Percentiles rank a stretch among this genome's conserved stretches.
These are phyloP conservation scores for Fomitopsis palustris DNA, from an alignment of 1,284 basidiomycete species.

Conservation along the genomic window DNA sequence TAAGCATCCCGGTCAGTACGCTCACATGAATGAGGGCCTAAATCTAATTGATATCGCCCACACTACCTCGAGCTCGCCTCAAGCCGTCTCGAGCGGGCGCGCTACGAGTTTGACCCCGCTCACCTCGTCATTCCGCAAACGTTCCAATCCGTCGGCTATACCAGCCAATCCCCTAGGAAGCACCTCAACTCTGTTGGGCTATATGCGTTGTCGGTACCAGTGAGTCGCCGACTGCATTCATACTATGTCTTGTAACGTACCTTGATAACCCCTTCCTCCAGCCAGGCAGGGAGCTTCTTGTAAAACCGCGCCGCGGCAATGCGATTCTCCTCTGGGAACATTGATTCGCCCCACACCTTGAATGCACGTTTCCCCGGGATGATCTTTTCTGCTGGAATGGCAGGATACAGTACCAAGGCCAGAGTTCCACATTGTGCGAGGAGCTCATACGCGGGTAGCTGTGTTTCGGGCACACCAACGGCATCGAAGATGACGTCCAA, in stretches of 20 bases:
- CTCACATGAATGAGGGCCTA: too few relatives aligned
- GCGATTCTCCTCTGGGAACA: constrained; percentile 6
- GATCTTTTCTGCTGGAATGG: background rate
- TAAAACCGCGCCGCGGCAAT: constrained; percentile 6
- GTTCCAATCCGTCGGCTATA: constrained; percentile 39
- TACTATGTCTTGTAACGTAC: constrained; percentile 6
- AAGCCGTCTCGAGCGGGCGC: constrained; percentile 41
- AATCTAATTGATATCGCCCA: too few relatives aligned
- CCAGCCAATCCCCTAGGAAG: constrained; percentile 43
- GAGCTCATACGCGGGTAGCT: constrained; percentile 20
- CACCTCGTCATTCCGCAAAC: constrained; percentile 37
- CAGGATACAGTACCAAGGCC: constrained; percentile 9
- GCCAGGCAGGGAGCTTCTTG: constrained; percentile 10
- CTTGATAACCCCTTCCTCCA: constrained; percentile 17
- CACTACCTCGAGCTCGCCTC: too few relatives aligned
- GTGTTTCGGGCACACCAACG: constrained; percentile 14
- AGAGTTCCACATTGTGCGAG: constrained; percentile 25
- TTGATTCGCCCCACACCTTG: constrained; percentile 7
- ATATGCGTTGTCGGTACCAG: too few relatives aligned
- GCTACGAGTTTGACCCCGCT: constrained; percentile 49
- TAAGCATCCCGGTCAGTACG: too few relatives aligned
- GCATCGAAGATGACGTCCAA: constrained; percentile 39
- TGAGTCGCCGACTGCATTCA: background rate
- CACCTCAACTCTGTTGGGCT: constrained; percentile 34
- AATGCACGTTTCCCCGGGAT: constrained; percentile 7